Evolutionary conservation across 495 filamentous ascomycete genomes (phyloP), one percentile per base, ranked within the genome.

Genomic region (Aspergillus biplanus): DNA sequence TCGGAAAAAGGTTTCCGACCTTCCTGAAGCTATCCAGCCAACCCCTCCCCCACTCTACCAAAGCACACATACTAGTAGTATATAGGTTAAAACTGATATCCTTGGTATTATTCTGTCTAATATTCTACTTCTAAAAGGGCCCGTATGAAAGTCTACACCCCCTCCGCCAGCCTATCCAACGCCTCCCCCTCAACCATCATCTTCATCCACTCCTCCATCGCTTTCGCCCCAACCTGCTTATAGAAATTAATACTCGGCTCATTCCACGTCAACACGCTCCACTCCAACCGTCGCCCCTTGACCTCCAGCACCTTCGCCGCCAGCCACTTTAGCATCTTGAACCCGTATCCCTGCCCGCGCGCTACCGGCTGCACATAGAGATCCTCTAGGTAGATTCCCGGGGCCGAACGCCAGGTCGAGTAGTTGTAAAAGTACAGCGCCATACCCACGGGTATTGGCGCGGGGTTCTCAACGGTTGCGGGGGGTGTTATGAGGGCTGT

Each of bases 301-400:
- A 93, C 86, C 62, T 82, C 82, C 42, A 75, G 39, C 56, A 91
- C 79, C 55, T 90, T 84, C 75, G 94, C 90, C 37, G 94, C 94
- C 73, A 97, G 77, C 69, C 86, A 86, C 54, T 84, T 84, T 42
- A 99, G 78, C 71, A 98, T 67, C 69, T 82, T 76, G 70, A 87
- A 89, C 13, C 92, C 95, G 69, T 94, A 96, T 4, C 94, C 93
- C 34, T 85, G 80, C 21, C 87, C 87, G 6, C 95, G 78, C 50
- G 89, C 88, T 32, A 74, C 76, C 27, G 87, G 84, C 68, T 87
- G 79, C 34, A 99, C 92, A 69, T 90, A 97, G 9, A 99, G 78
- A 71, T 99, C 95, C 72, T 99, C 95, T 12, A 99, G 88, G 70
- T 95, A 97, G 66, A 99, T 92, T 1, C 95, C 95, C 2, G 95